Conservation (phyloP, 805 yeast genomes). For the Hemisphaericaspora nanyangensis region DNA sequence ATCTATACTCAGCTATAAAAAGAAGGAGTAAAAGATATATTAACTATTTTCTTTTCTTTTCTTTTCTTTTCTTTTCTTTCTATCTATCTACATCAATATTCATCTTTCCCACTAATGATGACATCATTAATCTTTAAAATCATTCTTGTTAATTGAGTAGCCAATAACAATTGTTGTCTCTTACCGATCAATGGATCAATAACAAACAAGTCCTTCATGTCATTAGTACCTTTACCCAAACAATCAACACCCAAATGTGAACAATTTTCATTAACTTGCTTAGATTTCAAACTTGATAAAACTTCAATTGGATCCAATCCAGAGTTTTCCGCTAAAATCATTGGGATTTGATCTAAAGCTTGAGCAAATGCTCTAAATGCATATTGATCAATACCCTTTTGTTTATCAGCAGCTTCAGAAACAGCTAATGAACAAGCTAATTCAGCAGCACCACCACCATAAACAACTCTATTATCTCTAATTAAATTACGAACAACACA, state of each 20-base stretch:
- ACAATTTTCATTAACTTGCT: constrained; percentile 70
- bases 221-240: constrained; percentile 79
- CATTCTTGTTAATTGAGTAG: constrained; percentile 98
- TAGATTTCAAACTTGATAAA: constrained; percentile 75
- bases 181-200: constrained; percentile 97
- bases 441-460: constrained; percentile 99
- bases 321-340: constrained; percentile 94
- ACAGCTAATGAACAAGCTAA: constrained; percentile 90
- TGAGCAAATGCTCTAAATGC: constrained; percentile 93
- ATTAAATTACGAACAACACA: constrained; percentile 97
- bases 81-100: too few species aligned
- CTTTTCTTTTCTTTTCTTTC: too few species aligned
- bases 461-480: constrained; percentile 89
- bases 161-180: constrained; percentile 90
- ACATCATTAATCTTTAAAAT: constrained; percentile 95
- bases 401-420: constrained; percentile 85
- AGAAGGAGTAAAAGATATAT: too few species aligned
- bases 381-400: constrained; percentile 94
- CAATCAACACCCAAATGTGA: constrained; percentile 90
- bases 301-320: constrained; percentile 94
- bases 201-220: constrained; percentile 91
- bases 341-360: constrained; percentile 89
- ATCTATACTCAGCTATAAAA: too few species aligned
- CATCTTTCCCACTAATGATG: constrained; percentile 83
- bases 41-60: too few species aligned